Evolutionary conservation across 495 filamentous ascomycete species (phyloP).

Genomic region (Aspergillus baeticus): DNA sequence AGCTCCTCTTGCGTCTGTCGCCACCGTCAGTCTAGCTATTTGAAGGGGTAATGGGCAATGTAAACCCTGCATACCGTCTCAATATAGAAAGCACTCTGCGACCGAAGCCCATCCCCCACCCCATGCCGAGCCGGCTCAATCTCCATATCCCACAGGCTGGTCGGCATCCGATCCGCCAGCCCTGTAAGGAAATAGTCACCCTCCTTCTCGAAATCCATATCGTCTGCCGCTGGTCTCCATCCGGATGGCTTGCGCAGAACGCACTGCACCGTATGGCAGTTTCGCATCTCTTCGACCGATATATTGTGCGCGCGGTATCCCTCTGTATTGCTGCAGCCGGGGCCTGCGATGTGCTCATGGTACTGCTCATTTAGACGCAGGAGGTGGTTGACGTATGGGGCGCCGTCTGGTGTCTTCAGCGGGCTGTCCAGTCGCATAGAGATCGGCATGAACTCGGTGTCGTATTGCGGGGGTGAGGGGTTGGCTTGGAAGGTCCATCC

Average conservation of each 20-base stretch:
- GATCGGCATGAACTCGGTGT: no score
- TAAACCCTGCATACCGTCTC: background rate
- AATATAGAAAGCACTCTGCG: background rate
- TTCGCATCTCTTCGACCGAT: background rate
- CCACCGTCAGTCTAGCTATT: background rate
- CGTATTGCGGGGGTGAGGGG: no score
- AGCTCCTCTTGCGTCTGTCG: background rate
- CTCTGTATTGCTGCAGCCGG: background rate
- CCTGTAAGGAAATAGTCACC: background rate
- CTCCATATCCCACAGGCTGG: background rate
- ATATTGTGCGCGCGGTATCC: conserved; percentile 1
- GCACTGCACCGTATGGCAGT: conserved; percentile 3
- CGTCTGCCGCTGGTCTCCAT: background rate
- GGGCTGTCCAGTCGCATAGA: no score
- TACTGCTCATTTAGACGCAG: background rate
- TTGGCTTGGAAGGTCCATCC: no score
- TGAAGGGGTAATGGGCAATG: background rate
- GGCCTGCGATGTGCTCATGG: conserved; percentile 3
- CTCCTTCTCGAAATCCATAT: background rate
- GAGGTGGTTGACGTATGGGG: no score
- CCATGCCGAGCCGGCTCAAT: background rate
- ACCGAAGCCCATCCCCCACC: background rate
- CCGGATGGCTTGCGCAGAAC: background rate
- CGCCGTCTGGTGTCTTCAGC: no score
- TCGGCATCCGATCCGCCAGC: background rate